Percentiles rank a stretch among this genome's conserved stretches.
Conservation (phyloP, 2,329 filamentous ascomycete species). For the Arthroderma sp. region DNA sequence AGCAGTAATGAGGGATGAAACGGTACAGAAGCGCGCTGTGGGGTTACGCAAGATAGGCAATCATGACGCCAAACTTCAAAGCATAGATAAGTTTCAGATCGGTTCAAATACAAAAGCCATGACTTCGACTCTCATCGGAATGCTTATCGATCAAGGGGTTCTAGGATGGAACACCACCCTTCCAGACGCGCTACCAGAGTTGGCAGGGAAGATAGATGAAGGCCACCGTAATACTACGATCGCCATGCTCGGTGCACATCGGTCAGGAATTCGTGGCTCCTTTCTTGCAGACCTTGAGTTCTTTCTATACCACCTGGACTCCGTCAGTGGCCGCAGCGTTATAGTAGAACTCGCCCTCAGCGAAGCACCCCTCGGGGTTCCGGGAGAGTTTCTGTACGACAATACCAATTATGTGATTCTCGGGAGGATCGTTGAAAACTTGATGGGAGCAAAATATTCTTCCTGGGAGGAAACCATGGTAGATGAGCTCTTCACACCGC, state of each 20-base stretch:
- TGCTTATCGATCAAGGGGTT: conserved; percentile 4
- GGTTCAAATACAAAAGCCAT: conserved; percentile 7
- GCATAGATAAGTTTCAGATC: conserved; percentile 5
- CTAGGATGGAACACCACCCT: conserved; percentile 6
- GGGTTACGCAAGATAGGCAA: conserved; percentile 3
- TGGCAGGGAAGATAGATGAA: background rate
- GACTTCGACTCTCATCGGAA: conserved; percentile 5
- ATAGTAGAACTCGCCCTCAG: conserved; percentile 4
- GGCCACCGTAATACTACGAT: conserved; percentile 5
- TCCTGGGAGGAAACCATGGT: conserved; percentile 5
- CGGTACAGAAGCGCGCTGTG: background rate
- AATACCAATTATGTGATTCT: conserved; percentile 8
- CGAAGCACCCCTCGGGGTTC: background rate
- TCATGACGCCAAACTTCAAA: background rate
- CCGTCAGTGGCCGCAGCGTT: conserved; percentile 1
- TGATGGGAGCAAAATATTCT: background rate
- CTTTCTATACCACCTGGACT: conserved; percentile 3
- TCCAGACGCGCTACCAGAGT: conserved; percentile 2
- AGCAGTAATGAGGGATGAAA: background rate
- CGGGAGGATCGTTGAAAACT: conserved; percentile 5
- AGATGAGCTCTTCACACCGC: conserved; percentile 2
- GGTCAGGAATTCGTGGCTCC: conserved; percentile 4
- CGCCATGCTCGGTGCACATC: conserved; percentile 6
- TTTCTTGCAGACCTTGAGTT: background rate
- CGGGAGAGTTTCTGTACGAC: conserved; percentile 4